A percentile compares a stretch with the other conserved stretches of the same genome.
Conservation (phyloP, 805 yeast genomes). For the Lipomyces lipofer region DNA sequence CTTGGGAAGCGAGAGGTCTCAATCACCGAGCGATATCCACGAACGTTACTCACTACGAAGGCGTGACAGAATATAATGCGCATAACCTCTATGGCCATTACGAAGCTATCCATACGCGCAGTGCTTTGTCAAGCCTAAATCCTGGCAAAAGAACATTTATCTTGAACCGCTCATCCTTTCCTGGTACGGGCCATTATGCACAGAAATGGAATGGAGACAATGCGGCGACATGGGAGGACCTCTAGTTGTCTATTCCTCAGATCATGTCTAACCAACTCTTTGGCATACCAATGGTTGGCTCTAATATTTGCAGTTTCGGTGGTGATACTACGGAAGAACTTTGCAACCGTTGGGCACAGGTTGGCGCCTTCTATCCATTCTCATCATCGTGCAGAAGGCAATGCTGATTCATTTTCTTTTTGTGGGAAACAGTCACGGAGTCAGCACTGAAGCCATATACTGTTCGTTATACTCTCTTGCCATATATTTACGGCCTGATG, state of each 20-base stretch:
- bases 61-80: conserved; percentile 37
- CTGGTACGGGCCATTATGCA: conserved; percentile 77
- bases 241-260: conserved; percentile 73
- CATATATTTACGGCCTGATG: conserved; percentile 67
- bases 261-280: conserved; percentile 47
- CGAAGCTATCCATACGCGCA: conserved; percentile 1
- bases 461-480: conserved; percentile 54
- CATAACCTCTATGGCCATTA: conserved; percentile 37
- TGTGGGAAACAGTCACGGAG: conserved; percentile 32
- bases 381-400: conserved; percentile 36
- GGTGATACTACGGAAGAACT: conserved; percentile 34
- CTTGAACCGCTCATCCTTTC: conserved; percentile 67
- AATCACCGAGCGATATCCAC: not conserved
- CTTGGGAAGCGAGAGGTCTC: not conserved
- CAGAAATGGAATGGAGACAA: conserved; percentile 92
- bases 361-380: conserved; percentile 32
- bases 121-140: not conserved
- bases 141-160: conserved; percentile 57
- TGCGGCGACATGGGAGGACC: conserved; percentile 21
- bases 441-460: conserved; percentile 37
- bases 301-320: conserved; percentile 10
- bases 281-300: conserved; percentile 1
- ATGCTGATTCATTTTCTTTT: conserved; percentile 39
- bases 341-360: conserved; percentile 29
- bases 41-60: not conserved